These are phyloP conservation scores for Bassia scoparia DNA, from an alignment of 148 eudicot species.

Conservation along the genomic window DNA sequence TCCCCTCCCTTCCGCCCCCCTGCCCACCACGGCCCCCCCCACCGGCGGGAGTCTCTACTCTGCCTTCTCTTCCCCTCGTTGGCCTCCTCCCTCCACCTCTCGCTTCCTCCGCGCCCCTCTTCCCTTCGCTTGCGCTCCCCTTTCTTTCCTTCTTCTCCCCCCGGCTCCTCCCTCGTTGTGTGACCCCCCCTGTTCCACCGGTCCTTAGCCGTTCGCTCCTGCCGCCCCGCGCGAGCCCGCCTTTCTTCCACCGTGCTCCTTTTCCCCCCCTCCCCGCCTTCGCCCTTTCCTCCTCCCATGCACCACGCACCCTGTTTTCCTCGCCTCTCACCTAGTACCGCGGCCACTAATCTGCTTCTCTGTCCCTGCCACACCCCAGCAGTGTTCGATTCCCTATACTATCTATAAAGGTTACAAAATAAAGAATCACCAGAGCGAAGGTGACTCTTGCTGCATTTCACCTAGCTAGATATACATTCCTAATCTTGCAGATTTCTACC, in stretches of 20 bases:
- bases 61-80: no score
- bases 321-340: slow-evolving; percentile 2
- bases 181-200: no score
- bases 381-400: slow-evolving; percentile 16
- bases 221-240: no score
- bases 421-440: slow-evolving; percentile 24
- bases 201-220: no score
- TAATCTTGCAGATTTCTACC: slow-evolving; percentile 21
- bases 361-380: slow-evolving; percentile 28
- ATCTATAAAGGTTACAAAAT: slow-evolving; percentile 26
- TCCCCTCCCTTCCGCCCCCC: no score
- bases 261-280: background rate
- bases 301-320: background rate
- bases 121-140: no score
- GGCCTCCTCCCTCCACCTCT: no score
- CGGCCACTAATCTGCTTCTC: slow-evolving; percentile 21
- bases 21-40: no score
- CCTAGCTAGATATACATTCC: slow-evolving; percentile 7
- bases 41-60: no score
- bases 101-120: no score
- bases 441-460: slow-evolving; percentile 13
- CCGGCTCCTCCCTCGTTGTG: no score
- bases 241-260: background rate
- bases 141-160: no score
- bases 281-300: background rate